phyloP scores from a whole-genome alignment of 768 basidiomycete genomes.

The Termitomyces sp. region DNA sequence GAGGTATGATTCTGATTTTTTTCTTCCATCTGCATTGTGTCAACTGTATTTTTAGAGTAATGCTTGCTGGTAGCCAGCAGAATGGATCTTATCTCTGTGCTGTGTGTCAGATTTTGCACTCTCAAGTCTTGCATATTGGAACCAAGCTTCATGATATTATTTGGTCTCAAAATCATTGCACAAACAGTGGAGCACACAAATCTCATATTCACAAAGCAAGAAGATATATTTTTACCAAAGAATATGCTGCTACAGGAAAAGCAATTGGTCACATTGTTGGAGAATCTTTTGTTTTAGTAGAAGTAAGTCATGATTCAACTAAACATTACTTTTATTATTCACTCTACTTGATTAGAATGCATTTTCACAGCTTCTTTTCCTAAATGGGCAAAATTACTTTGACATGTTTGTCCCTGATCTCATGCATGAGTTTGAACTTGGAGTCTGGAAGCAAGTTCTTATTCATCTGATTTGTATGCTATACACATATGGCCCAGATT shows the following conservation, averaged over 20 bases:
- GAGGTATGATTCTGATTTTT: not conserved
- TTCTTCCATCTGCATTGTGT: not conserved
- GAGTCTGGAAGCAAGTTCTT: constrained; percentile 22
- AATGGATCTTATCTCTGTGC: not conserved
- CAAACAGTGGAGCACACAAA: not conserved
- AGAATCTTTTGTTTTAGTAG: not conserved
- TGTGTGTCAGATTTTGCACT: not conserved
- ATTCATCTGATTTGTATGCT: constrained; percentile 22
- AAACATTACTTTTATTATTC: too few relatives aligned
- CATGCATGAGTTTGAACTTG: constrained; percentile 26
- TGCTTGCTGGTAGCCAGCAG: not conserved
- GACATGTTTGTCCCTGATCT: constrained; percentile 17
- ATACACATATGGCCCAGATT: constrained; percentile 1
- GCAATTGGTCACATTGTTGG: not conserved
- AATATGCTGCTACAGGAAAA: not conserved
- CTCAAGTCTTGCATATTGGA: not conserved
- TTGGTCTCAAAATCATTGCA: not conserved
- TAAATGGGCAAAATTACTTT: constrained; percentile 7
- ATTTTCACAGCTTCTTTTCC: not conserved
- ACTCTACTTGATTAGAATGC: not conserved
- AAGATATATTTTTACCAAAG: not conserved
- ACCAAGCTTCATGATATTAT: not conserved
- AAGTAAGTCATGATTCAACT: too few relatives aligned
- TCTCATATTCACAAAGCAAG: not conserved
- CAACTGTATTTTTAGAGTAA: not conserved